A percentile compares a stretch with the other conserved stretches of the same genome.
Conservation (phyloP, 768 basidiomycete species). For the Mycena kentingensis region DNA sequence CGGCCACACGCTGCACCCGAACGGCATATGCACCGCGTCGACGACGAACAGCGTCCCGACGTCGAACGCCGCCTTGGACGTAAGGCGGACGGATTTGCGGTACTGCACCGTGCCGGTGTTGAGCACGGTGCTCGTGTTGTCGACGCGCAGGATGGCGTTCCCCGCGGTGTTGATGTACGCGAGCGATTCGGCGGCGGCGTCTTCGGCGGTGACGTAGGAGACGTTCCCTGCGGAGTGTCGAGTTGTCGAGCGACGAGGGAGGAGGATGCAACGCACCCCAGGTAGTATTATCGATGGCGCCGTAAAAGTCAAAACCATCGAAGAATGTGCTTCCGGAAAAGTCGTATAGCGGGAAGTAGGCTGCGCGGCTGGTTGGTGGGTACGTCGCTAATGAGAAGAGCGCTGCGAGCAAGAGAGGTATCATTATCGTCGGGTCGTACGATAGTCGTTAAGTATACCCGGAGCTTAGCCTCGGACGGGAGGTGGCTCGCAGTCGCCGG, state of each 20-base stretch:
- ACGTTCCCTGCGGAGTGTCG: constrained; percentile 52
- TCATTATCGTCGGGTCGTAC: too few relatives aligned
- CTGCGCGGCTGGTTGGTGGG: too few relatives aligned
- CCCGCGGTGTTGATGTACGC: constrained; percentile 63
- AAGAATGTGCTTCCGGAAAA: constrained; percentile 20
- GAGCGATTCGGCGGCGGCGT: constrained; percentile 50
- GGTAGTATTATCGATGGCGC: constrained; percentile 21
- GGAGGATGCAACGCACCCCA: constrained; percentile 18
- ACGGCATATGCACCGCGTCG: constrained; percentile 51
- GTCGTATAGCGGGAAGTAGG: constrained; percentile 13
- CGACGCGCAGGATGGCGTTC: constrained; percentile 72
- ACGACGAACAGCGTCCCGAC: constrained; percentile 48
- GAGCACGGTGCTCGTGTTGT: constrained; percentile 50
- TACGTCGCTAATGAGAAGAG: too few relatives aligned
- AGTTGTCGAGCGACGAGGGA: not conserved
- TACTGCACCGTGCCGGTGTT: constrained; percentile 10
- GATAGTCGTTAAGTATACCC: too few relatives aligned
- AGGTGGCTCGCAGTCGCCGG: too few relatives aligned
- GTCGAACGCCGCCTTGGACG: constrained; percentile 38
- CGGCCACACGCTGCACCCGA: constrained; percentile 56
- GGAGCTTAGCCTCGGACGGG: too few relatives aligned
- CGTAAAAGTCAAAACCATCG: constrained; percentile 21
- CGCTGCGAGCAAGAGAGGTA: too few relatives aligned
- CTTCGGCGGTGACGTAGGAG: constrained; percentile 52
- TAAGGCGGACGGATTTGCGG: constrained; percentile 21